These are phyloP conservation scores for Neofusicoccum ribis DNA, from an alignment of 2,329 filamentous ascomycete species.

Conservation along the genomic window DNA sequence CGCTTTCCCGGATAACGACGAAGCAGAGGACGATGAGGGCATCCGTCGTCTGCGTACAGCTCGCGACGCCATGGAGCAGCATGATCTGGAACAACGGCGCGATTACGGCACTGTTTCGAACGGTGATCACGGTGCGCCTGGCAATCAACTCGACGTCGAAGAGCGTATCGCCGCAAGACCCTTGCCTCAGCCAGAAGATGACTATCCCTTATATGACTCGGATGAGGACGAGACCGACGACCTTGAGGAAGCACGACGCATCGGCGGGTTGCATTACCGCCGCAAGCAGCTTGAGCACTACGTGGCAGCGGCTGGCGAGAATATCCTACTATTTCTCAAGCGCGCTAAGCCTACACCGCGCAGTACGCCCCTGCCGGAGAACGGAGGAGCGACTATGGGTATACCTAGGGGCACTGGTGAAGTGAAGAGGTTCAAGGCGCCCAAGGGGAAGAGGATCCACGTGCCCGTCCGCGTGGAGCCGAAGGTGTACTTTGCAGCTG, in stretches of 20 bases:
- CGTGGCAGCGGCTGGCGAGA: constrained; percentile 47
- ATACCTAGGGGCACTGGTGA: constrained; percentile 44
- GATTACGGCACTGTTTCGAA: constrained; percentile 47
- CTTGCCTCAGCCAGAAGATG: constrained; percentile 60
- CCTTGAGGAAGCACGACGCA: constrained; percentile 73
- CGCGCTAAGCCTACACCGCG: constrained; percentile 23
- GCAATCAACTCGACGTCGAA: constrained; percentile 69
- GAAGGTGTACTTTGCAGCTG: constrained; percentile 95
- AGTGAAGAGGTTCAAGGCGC: constrained; percentile 64
- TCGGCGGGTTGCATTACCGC: constrained; percentile 77
- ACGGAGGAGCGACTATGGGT: constrained; percentile 38
- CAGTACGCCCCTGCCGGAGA: neutral
- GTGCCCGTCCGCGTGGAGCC: constrained; percentile 95
- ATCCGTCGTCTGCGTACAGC: constrained; percentile 51
- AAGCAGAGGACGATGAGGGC: constrained; percentile 45
- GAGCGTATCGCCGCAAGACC: constrained; percentile 71
- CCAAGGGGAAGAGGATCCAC: constrained; percentile 82
- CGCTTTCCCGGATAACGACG: constrained; percentile 30
- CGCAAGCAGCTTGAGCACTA: constrained; percentile 53
- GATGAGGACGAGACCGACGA: constrained; percentile 75
- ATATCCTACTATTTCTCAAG: constrained; percentile 35
- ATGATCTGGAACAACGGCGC: constrained; percentile 50
- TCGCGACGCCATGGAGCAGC: constrained; percentile 51
- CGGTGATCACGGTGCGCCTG: constrained; percentile 12
- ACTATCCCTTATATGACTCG: constrained; percentile 88